These are phyloP conservation scores for Cornus kousa DNA, from an alignment of 148 eudicot genomes.

Conservation along the genomic window DNA sequence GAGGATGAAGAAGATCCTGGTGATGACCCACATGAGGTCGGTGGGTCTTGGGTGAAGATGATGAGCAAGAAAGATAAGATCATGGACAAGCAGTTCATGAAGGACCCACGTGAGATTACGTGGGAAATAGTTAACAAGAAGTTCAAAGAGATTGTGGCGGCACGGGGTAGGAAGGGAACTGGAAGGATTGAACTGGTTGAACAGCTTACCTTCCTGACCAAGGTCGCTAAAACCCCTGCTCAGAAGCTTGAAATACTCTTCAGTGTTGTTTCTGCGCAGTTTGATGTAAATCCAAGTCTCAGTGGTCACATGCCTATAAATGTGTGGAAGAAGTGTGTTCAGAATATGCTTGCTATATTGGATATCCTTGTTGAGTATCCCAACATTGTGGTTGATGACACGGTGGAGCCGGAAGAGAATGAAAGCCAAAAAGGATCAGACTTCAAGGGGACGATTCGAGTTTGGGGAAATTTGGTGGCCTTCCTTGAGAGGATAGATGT, in stretches of 20 bases:
- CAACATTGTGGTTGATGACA: conserved; percentile 78
- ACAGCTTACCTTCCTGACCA: conserved; percentile 83
- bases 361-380: conserved; percentile 70
- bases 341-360: conserved; percentile 65
- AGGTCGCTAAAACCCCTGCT: conserved; percentile 93
- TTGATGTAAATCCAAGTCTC: conserved; percentile 84
- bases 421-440: conserved; percentile 80
- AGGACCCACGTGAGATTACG: conserved; percentile 31
- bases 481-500: conserved; percentile 81
- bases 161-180: conserved; percentile 88
- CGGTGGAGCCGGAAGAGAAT: conserved; percentile 79
- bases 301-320: conserved; percentile 79
- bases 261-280: conserved; percentile 83
- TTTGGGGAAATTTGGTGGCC: conserved; percentile 93
- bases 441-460: conserved; percentile 60
- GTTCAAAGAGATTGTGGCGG: conserved; percentile 75
- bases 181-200: conserved; percentile 85
- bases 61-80: conserved; percentile 62
- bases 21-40: conserved; percentile 20
- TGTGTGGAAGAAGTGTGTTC: conserved; percentile 90
- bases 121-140: conserved; percentile 89
- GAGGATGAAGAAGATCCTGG: conserved; percentile 5
- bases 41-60: conserved; percentile 54
- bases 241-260: conserved; percentile 91
- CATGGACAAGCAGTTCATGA: conserved; percentile 69